A percentile compares a stretch with the other conserved stretches of the same genome.
Conservation (phyloP, 495 filamentous ascomycete species). For the Bacidia rubella region DNA sequence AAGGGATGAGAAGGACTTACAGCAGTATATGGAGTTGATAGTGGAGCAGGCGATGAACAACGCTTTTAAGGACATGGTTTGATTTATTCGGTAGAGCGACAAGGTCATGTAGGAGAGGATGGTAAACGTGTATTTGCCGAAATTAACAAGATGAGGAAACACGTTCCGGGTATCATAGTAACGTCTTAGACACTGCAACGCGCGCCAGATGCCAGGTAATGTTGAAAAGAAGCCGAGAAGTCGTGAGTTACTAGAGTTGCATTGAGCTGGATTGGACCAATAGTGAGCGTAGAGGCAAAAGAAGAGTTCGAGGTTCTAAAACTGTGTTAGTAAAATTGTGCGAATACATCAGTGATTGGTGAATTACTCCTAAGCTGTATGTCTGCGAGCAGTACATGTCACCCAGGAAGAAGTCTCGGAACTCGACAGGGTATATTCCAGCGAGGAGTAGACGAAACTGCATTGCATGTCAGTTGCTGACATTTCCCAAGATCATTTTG, state of each 20-base stretch:
- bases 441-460: slow-evolving; percentile 76
- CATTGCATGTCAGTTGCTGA: slow-evolving; percentile 15
- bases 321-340: slow-evolving; percentile 17
- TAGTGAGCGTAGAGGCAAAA: slow-evolving; percentile 77
- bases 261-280: slow-evolving; percentile 58
- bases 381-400: slow-evolving; percentile 95
- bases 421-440: slow-evolving; percentile 85
- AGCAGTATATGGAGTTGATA: slow-evolving; percentile 70
- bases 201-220: slow-evolving; percentile 75
- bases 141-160: slow-evolving; percentile 88
- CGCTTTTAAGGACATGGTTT: slow-evolving; percentile 37
- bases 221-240: slow-evolving; percentile 77
- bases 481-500: neutral
- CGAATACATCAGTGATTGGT: neutral
- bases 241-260: slow-evolving; percentile 76
- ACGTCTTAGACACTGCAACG: slow-evolving; percentile 80
- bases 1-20: slow-evolving; percentile 29
- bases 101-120: slow-evolving; percentile 65
- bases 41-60: slow-evolving; percentile 67
- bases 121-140: slow-evolving; percentile 79
- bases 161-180: slow-evolving; percentile 73
- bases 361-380: slow-evolving; percentile 69
- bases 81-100: slow-evolving; percentile 69
- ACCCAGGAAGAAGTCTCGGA: slow-evolving; percentile 92
- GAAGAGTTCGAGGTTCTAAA: slow-evolving; percentile 75